Base-by-base conservation (phyloP, 1,284 basidiomycete genomes). In the Mycosarcoma mackinlayi region DNA sequence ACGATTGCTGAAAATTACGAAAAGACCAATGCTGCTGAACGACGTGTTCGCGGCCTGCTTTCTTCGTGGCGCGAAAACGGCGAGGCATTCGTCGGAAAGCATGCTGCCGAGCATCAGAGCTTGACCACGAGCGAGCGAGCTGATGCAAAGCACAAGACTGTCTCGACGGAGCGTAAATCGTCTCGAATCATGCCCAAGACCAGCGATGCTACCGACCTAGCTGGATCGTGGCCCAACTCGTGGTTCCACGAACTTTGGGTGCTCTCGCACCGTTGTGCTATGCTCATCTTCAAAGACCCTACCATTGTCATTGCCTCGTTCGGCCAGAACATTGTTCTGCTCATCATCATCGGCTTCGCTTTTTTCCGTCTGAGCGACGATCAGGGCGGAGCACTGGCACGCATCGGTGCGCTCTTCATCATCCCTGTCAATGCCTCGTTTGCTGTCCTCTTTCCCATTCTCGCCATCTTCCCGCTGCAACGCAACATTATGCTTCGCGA, bases 351-450 rank as follows among this genome's bases (percentile, higher is more conserved):
- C 45, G 72, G 72, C 1, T 72, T 74, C 10, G 72, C 73, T 18
- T 76, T 75, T 33, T 75, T 75, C 45, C 63, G 75, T 13, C 51
- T 75, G 9, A 19, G 30, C 14, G 7, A 50, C 27, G 46, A 67
- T 23, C 69, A 75, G 35, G 52, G 59, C 8, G 75, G 72, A 8
- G 75, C 71, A 1, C 56, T 76, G 8, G 73, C 68, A 0, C 54
- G 75, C 4, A 52, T 76, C 37, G 75, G 75, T 16, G 68, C 64
- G 2, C 61, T 75, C 14, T 76, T 76, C 56, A 65, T 75, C 50
- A 38, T 76, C 13, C 70, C 70, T 6, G 62, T 71, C 56, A 75
- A 75, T 39, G 62, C 68, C 0, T 58, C 60, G 0, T 74, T 73
- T 21, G 59, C 55, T 2, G 67, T 68, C 1, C 56, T 74, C 3